Evolutionary conservation across 2,329 filamentous ascomycete genomes (phyloP).

Genomic region (Alternaria alternata): DNA sequence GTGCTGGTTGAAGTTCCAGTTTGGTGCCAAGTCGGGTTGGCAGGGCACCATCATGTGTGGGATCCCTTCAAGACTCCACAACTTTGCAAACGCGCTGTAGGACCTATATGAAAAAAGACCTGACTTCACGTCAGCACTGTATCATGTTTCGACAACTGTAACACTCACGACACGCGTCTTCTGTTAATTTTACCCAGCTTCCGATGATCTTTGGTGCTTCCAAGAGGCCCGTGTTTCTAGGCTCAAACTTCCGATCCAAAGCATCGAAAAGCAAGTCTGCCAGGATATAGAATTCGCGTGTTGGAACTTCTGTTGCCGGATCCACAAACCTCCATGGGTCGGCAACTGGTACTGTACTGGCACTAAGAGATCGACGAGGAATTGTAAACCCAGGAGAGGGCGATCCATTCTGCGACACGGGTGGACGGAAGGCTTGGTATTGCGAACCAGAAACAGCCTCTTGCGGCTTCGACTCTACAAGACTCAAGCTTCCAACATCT

Average conservation of each 20-base stretch:
- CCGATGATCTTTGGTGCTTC: slow-evolving; percentile 46
- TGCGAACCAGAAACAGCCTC: slow-evolving; percentile 16
- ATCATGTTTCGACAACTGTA: not conserved
- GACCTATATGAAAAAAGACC: slow-evolving; percentile 40
- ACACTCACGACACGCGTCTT: slow-evolving; percentile 40
- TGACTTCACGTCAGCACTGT: slow-evolving; percentile 14
- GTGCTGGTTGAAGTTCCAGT: slow-evolving; percentile 41
- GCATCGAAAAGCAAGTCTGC: slow-evolving; percentile 47
- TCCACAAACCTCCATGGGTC: slow-evolving; percentile 49
- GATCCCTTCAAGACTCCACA: slow-evolving; percentile 46
- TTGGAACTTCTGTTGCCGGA: slow-evolving; percentile 42
- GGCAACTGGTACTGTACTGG: slow-evolving; percentile 36
- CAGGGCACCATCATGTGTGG: slow-evolving; percentile 48
- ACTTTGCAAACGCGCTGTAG: slow-evolving; percentile 40
- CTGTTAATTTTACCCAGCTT: slow-evolving; percentile 40
- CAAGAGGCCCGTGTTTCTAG: slow-evolving; percentile 45
- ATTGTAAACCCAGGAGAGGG: slow-evolving; percentile 36
- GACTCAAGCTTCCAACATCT: slow-evolving; percentile 38
- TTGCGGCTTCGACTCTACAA: slow-evolving; percentile 27
- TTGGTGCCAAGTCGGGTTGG: slow-evolving; percentile 35
- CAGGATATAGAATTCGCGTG: slow-evolving; percentile 47
- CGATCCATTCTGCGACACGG: slow-evolving; percentile 21
- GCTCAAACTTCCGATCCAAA: slow-evolving; percentile 45
- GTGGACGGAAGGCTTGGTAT: slow-evolving; percentile 43
- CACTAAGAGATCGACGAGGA: slow-evolving; percentile 40